Evolutionary conservation across 2,329 filamentous ascomycete genomes (phyloP).

Genomic region (Cladosporium sp.): DNA sequence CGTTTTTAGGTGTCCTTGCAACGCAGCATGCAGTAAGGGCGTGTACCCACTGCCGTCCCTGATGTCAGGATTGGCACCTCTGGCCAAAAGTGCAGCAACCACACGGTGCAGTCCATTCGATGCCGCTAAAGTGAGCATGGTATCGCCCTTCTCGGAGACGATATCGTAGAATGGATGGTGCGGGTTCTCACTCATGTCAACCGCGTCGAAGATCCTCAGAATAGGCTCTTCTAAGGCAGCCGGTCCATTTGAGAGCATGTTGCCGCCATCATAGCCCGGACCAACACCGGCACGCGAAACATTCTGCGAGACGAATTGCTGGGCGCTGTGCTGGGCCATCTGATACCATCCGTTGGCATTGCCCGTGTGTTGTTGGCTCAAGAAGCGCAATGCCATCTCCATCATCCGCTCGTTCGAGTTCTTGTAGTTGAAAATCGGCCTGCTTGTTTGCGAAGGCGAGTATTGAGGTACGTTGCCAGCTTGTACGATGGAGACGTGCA

Average conservation of each 20-base stretch:
- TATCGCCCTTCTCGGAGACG: slow-evolving; percentile 62
- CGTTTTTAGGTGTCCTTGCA: slow-evolving; percentile 72
- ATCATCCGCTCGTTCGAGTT: slow-evolving; percentile 59
- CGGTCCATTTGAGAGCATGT: slow-evolving; percentile 15
- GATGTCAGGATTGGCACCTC: slow-evolving; percentile 71
- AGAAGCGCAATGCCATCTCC: slow-evolving; percentile 51
- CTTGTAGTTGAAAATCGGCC: slow-evolving; percentile 62
- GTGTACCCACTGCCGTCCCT: slow-evolving; percentile 78
- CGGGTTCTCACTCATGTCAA: slow-evolving; percentile 72
- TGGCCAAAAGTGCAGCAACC: slow-evolving; percentile 69
- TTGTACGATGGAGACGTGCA: slow-evolving; percentile 61
- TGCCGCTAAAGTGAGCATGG: slow-evolving; percentile 75
- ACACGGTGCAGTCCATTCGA: slow-evolving; percentile 71
- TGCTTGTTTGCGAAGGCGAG: slow-evolving; percentile 26
- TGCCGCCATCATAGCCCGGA: slow-evolving; percentile 12
- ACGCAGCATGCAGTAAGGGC: slow-evolving; percentile 74
- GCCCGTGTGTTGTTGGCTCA: slow-evolving; percentile 33
- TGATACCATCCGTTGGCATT: slow-evolving; percentile 28
- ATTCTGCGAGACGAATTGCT: slow-evolving; percentile 21
- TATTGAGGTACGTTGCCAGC: slow-evolving; percentile 32
- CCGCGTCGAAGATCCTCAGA: slow-evolving; percentile 27
- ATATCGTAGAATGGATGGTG: slow-evolving; percentile 65
- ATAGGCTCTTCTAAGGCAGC: slow-evolving; percentile 15
- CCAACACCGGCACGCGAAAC: slow-evolving; percentile 19
- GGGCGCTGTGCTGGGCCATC: slow-evolving; percentile 26